Conservation (phyloP, 2,329 filamentous ascomycete species). For the Escovopsis sp. region DNA sequence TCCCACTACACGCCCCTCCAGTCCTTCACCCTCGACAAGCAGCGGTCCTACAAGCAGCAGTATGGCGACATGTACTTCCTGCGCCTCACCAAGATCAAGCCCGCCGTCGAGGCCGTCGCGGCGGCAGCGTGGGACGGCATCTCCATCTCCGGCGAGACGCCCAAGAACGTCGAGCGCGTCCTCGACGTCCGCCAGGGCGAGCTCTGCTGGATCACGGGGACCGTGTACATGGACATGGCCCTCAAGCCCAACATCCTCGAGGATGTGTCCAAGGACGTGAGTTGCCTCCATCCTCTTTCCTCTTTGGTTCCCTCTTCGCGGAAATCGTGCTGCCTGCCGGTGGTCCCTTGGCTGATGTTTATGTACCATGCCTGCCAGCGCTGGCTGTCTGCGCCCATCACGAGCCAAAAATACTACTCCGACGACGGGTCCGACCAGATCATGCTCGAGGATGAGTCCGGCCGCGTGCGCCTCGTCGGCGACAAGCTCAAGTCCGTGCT, state of each 20-base stretch:
- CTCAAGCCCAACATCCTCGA: constrained; percentile 93
- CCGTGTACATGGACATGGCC: constrained; percentile 93
- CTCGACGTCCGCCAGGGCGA: constrained; percentile 92
- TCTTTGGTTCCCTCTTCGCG: not conserved
- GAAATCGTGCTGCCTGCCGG: no score
- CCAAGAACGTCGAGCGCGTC: constrained; percentile 68
- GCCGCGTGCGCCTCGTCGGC: constrained; percentile 68
- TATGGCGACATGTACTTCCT: constrained; percentile 97
- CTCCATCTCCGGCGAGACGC: constrained; percentile 61
- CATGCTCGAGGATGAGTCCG: constrained; percentile 93
- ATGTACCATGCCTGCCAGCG: constrained; percentile 38
- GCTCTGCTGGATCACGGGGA: constrained; percentile 88
- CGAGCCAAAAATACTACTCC: constrained; percentile 61
- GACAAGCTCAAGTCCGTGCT: constrained; percentile 50
- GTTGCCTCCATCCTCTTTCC: constrained; percentile 10
- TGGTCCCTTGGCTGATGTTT: not conserved
- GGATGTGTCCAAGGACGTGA: constrained; percentile 82
- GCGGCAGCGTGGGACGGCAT: constrained; percentile 63
- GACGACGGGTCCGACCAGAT: constrained; percentile 47
- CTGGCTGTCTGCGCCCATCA: constrained; percentile 74
- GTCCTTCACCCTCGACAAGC: constrained; percentile 58
- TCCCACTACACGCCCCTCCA: constrained; percentile 58
- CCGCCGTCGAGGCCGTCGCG: constrained; percentile 62
- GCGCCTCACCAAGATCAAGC: constrained; percentile 75
- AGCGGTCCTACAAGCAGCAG: constrained; percentile 77